Evolutionary conservation across 345 rosid genomes (phyloP), one percentile per base, ranked within the genome.

Genomic region (Eucalyptus tenuipes): DNA sequence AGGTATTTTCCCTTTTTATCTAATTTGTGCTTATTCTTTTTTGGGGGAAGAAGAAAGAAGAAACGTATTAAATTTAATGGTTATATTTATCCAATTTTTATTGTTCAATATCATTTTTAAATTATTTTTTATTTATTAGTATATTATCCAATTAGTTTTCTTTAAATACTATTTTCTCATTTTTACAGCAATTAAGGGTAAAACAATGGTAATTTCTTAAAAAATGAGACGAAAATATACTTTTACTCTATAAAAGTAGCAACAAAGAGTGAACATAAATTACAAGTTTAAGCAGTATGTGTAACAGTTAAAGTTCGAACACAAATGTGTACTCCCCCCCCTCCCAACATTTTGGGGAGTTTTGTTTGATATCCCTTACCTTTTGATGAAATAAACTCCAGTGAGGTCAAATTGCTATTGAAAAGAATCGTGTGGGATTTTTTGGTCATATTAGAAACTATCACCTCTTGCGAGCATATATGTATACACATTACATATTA

Each of bases 401-500:
- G 0, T 40, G 0, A 5, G 9, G 84, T 40, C 0, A 22, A 37
- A 40, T 75, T 12, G 2, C 3, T 40, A 75, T 3, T 40, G 29
- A 18, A 75, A 40, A 40, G 45, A 40, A 75, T 75, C 0, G 2
- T 22, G 7, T 75, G 29, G 0, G 15, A 11, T 75, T 75, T 20
- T 13, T 3, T 40, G 29, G 3, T 75, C 15, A 0, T 20, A 20
- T 11, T 18, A 40, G 0, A 24, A 37, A 75, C 1, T 20, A 0
- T 8, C 47, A 11, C 6, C 10, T 64, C 37, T 14, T 64, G 18
- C 2, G 4, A 64, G 3, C 10, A 7, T 64, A 15, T 1, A 29
- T 11, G 25, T 59, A 27, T 59, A 12, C 8, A 11, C 25, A 5
- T 66, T 57, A n/a, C n/a, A n/a, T n/a, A n/a, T n/a, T n/a, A n/a